These are phyloP conservation scores for Suillus ampliporus DNA, from an alignment of 768 basidiomycete species.

Conservation along the genomic window DNA sequence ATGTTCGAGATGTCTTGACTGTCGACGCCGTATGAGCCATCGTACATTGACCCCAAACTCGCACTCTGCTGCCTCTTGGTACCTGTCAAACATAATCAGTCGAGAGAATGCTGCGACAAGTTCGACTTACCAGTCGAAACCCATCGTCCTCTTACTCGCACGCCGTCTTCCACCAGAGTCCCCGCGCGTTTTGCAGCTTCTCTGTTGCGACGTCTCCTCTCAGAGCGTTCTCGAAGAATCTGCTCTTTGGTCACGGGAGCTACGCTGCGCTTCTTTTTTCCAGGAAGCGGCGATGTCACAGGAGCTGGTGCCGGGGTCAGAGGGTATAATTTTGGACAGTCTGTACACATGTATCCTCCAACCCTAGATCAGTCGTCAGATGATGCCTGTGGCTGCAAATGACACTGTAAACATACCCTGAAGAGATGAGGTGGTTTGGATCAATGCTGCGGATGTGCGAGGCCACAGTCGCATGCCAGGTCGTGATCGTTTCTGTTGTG, in stretches of 20 bases:
- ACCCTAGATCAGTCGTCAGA: slow-evolving; percentile 35
- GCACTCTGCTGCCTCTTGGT: slow-evolving; percentile 53
- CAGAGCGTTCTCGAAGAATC: slow-evolving; percentile 55
- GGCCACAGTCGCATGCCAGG: slow-evolving; percentile 58
- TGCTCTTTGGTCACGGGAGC: slow-evolving; percentile 52
- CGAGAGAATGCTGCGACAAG: slow-evolving; percentile 9
- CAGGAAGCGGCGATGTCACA: slow-evolving; percentile 46
- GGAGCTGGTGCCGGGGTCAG: slow-evolving; percentile 37
- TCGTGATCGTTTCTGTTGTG: slow-evolving; percentile 56
- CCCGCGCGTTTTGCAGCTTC: slow-evolving; percentile 40
- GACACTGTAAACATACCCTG: slow-evolving; percentile 51
- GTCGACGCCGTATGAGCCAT: slow-evolving; percentile 71
- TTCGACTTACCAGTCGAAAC: slow-evolving; percentile 51
- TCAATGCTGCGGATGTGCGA: slow-evolving; percentile 52
- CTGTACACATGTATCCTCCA: slow-evolving; percentile 63
- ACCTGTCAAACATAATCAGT: slow-evolving; percentile 34
- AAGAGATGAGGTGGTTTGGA: slow-evolving; percentile 66
- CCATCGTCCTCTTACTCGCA: slow-evolving; percentile 67
- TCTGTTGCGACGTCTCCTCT: slow-evolving; percentile 51
- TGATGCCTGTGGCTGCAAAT: slow-evolving; percentile 8
- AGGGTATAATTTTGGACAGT: slow-evolving; percentile 62
- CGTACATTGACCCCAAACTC: slow-evolving; percentile 54
- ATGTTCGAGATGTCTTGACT: slow-evolving; percentile 66
- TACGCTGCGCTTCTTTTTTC: slow-evolving; percentile 41
- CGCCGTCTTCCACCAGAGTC: slow-evolving; percentile 41